A percentile compares a stretch with the other conserved stretches of the same genome.
Evolutionary conservation across 345 rosid genomes (phyloP).

Genomic region (Gossypium sturtianum): DNA sequence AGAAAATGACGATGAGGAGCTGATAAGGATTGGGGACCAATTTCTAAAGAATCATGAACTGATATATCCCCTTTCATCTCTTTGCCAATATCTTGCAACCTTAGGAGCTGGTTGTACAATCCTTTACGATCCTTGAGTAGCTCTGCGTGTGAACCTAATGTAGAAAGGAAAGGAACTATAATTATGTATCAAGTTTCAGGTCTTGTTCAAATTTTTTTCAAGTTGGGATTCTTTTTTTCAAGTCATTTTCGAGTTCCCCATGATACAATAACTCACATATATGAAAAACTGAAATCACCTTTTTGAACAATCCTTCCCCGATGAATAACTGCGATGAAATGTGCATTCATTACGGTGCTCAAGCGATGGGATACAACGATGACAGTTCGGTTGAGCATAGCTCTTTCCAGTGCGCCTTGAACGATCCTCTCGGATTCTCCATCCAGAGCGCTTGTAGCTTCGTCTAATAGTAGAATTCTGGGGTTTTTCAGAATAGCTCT

Average conservation of each 20-base stretch:
- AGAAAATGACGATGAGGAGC: slow-evolving; percentile 42
- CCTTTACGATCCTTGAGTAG: slow-evolving; percentile 58
- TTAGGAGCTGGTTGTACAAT: slow-evolving; percentile 70
- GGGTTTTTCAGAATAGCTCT: slow-evolving; percentile 80
- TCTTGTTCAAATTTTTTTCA: not conserved
- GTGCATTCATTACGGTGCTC: slow-evolving; percentile 69
- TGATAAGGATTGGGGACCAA: slow-evolving; percentile 46
- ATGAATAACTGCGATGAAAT: slow-evolving; percentile 68
- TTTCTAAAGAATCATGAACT: slow-evolving; percentile 30
- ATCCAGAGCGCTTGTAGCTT: slow-evolving; percentile 90
- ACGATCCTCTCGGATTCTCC: slow-evolving; percentile 75
- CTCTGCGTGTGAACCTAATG: slow-evolving; percentile 55
- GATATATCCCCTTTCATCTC: slow-evolving; percentile 22
- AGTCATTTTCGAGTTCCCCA: too few relatives aligned
- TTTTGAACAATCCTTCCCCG: slow-evolving; percentile 68
- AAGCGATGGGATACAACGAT: slow-evolving; percentile 75
- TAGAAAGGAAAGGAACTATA: not conserved
- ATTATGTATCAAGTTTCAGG: not conserved
- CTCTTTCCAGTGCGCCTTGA: slow-evolving; percentile 72
- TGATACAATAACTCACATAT: too few relatives aligned
- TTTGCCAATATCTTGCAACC: slow-evolving; percentile 54
- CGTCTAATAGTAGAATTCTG: slow-evolving; percentile 65
- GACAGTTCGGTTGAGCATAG: slow-evolving; percentile 66
- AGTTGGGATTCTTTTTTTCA: too few relatives aligned
- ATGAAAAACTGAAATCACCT: slow-evolving; percentile 26